Base-by-base conservation (phyloP, 192 early-diverging fungal species). In the Lobosporangium transversale region DNA sequence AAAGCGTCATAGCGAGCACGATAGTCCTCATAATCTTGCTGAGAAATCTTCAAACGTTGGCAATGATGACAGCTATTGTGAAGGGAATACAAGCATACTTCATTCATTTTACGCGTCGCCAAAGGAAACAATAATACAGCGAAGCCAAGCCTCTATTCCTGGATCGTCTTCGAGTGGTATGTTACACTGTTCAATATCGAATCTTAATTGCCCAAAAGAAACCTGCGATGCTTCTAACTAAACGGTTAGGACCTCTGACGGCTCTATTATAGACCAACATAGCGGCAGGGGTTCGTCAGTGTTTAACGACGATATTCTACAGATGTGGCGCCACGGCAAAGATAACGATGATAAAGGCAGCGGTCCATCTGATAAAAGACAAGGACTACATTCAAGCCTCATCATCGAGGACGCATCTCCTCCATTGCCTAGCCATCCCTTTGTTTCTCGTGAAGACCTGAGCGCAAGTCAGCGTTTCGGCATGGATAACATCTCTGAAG, bases 31-130 rank as follows among this genome's bases (percentile, higher is more conserved):
- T n/a, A n/a, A n/a, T n/a, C n/a, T n/a, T n/a, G n/a, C n/a, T n/a
- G n/a, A n/a, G n/a, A n/a, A n/a, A n/a, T n/a, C n/a, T n/a, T n/a
- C n/a, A n/a, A n/a, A 6, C 47, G 47, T 7, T 40, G 37, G 37
- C 14, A 40, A 40, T 7, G 37, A 40, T 7, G 8, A 40, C 37
- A 40, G 14, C 37, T 40, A 40, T 40, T 40, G 63, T 1, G 37
- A 60, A 20, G 62, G 33, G 5, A 66, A 55, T 18, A 58, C 47
- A 10, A 58, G 49, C 23, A 75, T 74, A 54, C 55, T 59, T 20
- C 61, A 74, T 18, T 74, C 70, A 0, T 23, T 75, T 3, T 75
- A 75, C 23, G 58, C 63, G 4, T 66, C 70, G n/a, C 58, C 70
- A 2, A 61, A 66, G 37, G 35, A 54, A 11, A 3, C 56, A 9